Evolutionary conservation across 495 filamentous ascomycete genomes (phyloP), one percentile per base, ranked within the genome.

Genomic region (Elasticomyces elasticus): DNA sequence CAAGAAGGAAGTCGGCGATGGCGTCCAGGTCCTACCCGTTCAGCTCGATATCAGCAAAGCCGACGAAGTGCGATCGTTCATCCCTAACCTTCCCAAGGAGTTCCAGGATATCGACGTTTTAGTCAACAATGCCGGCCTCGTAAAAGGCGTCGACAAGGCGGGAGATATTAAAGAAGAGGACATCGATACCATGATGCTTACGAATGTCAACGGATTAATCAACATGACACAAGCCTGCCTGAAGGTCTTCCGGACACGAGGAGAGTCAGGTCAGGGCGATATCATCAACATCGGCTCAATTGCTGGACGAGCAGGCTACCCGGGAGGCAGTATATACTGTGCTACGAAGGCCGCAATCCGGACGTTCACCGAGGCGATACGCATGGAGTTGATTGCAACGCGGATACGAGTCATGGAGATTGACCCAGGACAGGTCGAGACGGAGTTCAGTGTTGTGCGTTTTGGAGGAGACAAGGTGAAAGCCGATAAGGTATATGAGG

Each of bases 281-380:
- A 90, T 98, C 65, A 94, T 98, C 69, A 97, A 96, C 70, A 86
- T 98, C 65, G 92, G 92, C 51, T 90, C 85, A 62, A 92, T 98
- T 66, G 92, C 92, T 23, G 92, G 92, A 22, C 80, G 92, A 35
- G 91, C 95, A 61, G 77, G 85, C 11, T 98, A 98, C 70, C 73
- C 81, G 4, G 89, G 94, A 41, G 92, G 92, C 23, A 82, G 83
- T 62, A 95, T 98, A 61, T 98, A 98, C 77, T 98, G 92, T 69
- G 89, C 92, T 1, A 91, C 86, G 44, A 98, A 98, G 73, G 90
- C 92, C 12, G 92, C 92, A 3, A 83, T 97, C 37, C 81, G 85
- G 44, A 83, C 76, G 50, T 98, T 96, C 72, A 94, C 92, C 0
- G 90, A 96, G 48, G 76, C 86, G 15, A 69, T 98, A 61, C 77